A percentile compares a stretch with the other conserved stretches of the same genome.
These are phyloP conservation scores for Aspergillus latus DNA, from an alignment of 2,329 filamentous ascomycete genomes.

Conservation along the genomic window DNA sequence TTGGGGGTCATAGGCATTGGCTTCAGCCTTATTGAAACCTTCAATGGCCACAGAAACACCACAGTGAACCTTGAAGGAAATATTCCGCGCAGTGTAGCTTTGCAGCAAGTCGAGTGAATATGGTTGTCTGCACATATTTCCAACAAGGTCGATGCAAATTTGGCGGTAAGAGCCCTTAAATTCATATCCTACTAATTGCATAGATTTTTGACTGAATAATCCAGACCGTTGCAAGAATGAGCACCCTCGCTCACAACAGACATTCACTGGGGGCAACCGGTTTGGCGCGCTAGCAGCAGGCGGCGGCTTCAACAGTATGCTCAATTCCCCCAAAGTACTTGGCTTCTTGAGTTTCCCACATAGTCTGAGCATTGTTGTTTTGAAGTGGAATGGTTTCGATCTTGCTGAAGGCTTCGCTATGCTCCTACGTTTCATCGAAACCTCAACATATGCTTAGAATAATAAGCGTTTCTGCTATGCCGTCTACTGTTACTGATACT, in stretches of 20 bases:
- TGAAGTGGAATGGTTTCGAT: neutral
- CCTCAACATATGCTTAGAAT: neutral
- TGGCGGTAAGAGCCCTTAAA: constrained; percentile 53
- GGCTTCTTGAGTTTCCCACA: neutral
- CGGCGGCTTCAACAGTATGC: constrained; percentile 43
- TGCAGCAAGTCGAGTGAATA: constrained; percentile 24
- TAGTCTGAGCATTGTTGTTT: neutral
- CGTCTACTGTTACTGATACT: constrained; percentile 5
- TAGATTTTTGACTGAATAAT: constrained; percentile 6
- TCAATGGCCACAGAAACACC: neutral
- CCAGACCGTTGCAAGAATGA: constrained; percentile 60
- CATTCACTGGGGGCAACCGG: constrained; percentile 53
- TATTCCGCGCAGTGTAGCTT: neutral
- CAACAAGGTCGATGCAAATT: constrained; percentile 65
- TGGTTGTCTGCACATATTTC: constrained; percentile 63
- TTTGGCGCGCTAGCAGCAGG: constrained; percentile 54
- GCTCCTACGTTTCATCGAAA: neutral
- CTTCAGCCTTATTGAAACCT: neutral
- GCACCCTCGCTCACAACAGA: constrained; percentile 49
- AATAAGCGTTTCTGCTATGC: constrained; percentile 10
- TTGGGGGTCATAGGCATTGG: neutral
- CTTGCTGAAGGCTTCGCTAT: neutral
- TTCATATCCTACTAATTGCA: constrained; percentile 16
- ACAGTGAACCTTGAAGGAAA: constrained; percentile 1
- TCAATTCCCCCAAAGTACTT: neutral